Conservation (phyloP, 2,329 filamentous ascomycete species). For the Aspergillus ustus region DNA sequence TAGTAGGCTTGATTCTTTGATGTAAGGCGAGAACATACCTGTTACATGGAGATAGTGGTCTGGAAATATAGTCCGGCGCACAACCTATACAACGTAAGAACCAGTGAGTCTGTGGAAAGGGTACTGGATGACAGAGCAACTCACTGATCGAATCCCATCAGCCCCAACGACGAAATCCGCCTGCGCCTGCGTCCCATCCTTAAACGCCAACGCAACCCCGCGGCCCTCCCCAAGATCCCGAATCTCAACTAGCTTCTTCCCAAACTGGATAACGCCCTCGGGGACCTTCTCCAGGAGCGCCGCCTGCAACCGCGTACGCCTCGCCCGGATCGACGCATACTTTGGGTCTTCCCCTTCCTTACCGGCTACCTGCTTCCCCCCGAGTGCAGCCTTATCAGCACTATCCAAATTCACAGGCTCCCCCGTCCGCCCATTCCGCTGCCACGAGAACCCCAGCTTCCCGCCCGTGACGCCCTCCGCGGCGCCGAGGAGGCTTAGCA, state of each 20-base stretch:
- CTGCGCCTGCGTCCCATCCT: not conserved
- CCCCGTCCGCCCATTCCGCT: slow-evolving; percentile 5
- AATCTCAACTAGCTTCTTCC: slow-evolving; percentile 1
- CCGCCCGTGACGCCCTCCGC: slow-evolving; percentile 8
- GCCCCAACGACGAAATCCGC: slow-evolving; percentile 11
- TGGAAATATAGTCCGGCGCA: not conserved
- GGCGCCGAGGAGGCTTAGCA: slow-evolving; percentile 5
- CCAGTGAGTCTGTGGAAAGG: not conserved
- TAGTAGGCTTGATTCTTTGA: not conserved
- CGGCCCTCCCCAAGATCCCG: not conserved
- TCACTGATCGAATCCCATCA: slow-evolving; percentile 9
- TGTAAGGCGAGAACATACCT: not conserved
- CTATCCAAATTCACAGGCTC: not conserved
- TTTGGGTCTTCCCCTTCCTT: not conserved
- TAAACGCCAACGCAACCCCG: not conserved
- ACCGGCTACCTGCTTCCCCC: no score
- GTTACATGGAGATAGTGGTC: slow-evolving; percentile 4
- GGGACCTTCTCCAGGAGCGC: slow-evolving; percentile 6
- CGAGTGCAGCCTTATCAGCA: not conserved
- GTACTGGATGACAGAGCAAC: not conserved
- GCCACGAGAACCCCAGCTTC: not conserved
- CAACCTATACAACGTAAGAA: not conserved
- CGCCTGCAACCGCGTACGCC: slow-evolving; percentile 12
- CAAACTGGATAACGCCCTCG: not conserved
- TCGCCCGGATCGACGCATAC: slow-evolving; percentile 5